Conservation (phyloP, 148 eudicot genomes). For the Salicornia ramosissima region DNA sequence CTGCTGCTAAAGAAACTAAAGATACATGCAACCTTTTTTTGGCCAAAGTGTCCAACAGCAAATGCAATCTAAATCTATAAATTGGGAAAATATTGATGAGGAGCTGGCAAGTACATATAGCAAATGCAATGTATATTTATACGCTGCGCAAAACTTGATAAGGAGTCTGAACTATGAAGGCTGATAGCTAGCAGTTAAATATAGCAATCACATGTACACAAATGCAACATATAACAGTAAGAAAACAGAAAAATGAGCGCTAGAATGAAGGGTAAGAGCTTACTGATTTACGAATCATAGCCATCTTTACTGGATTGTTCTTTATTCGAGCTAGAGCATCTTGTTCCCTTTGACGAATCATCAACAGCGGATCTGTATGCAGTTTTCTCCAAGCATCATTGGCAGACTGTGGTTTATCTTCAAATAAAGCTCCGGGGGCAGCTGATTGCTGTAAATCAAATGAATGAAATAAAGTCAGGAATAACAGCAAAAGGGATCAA, state of each 20-base stretch:
- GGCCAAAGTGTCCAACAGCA: too few species aligned
- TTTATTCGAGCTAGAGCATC: constrained; percentile 86
- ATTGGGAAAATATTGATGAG: too few species aligned
- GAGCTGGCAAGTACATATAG: too few species aligned
- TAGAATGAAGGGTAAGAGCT: constrained; percentile 17
- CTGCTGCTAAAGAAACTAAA: too few species aligned
- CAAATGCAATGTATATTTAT: too few species aligned
- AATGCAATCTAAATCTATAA: too few species aligned
- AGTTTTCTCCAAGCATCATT: constrained; percentile 99
- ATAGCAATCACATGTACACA: too few species aligned
- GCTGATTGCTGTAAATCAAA: constrained; percentile 36
- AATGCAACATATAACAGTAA: too few species aligned
- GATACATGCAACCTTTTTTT: too few species aligned
- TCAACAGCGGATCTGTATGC: constrained; percentile 90
- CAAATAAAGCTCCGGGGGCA: constrained; percentile 85
- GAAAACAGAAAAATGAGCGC: background rate
- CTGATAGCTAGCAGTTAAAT: too few species aligned
- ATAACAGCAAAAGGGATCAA: background rate
- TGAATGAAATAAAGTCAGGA: constrained; percentile 7
- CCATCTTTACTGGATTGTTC: constrained; percentile 96
- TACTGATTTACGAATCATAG: constrained; percentile 90
- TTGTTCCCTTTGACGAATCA: constrained; percentile 91
- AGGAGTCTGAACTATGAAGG: too few species aligned
- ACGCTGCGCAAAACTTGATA: too few species aligned
- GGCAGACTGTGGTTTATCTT: constrained; percentile 92